Percentiles rank a stretch among this genome's conserved stretches.
These are phyloP conservation scores for Ceratopteris richardii DNA, from an alignment of 75 land plant species.

Conservation along the genomic window DNA sequence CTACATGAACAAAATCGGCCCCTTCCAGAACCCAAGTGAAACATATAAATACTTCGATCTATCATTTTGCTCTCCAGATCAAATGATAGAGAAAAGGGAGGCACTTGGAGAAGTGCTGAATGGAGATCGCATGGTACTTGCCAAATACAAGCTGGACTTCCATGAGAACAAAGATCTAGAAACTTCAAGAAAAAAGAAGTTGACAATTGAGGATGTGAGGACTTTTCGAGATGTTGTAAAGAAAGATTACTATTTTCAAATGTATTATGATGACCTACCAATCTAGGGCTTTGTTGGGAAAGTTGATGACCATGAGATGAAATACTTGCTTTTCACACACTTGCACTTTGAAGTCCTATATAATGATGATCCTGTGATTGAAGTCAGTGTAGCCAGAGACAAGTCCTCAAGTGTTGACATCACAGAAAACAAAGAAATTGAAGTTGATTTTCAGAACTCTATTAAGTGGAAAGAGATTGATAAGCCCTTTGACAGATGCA, in stretches of 20 bases:
- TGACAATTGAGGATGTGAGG: conserved; percentile 32
- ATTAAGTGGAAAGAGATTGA: conserved; percentile 54
- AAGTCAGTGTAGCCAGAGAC: conserved; percentile 42
- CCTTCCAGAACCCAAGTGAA: too few relatives aligned
- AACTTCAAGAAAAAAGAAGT: conserved; percentile 42
- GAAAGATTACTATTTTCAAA: conserved; percentile 84
- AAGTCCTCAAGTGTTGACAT: conserved; percentile 57
- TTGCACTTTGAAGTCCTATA: conserved; percentile 60
- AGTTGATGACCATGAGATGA: conserved; percentile 32
- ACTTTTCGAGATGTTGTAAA: conserved; percentile 58
- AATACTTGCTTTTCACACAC: conserved; percentile 59
- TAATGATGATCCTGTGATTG: conserved; percentile 66
- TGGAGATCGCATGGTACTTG: conserved; percentile 74
- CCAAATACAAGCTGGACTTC: conserved; percentile 59
- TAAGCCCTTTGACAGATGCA: conserved; percentile 41
- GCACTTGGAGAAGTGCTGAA: conserved; percentile 80
- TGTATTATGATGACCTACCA: conserved; percentile 95
- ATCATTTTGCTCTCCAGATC: conserved; percentile 66
- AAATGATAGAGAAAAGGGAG: conserved; percentile 43
- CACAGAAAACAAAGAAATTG: conserved; percentile 44
- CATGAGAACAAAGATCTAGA: conserved; percentile 32
- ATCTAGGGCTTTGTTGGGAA: conserved; percentile 89
- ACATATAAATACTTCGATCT: conserved; percentile 86
- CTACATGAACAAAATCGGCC: too few relatives aligned
- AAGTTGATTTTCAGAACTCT: conserved; percentile 67